phyloP scores from a whole-genome alignment of 2,329 filamentous ascomycete genomes.

The Claviceps citrina region DNA sequence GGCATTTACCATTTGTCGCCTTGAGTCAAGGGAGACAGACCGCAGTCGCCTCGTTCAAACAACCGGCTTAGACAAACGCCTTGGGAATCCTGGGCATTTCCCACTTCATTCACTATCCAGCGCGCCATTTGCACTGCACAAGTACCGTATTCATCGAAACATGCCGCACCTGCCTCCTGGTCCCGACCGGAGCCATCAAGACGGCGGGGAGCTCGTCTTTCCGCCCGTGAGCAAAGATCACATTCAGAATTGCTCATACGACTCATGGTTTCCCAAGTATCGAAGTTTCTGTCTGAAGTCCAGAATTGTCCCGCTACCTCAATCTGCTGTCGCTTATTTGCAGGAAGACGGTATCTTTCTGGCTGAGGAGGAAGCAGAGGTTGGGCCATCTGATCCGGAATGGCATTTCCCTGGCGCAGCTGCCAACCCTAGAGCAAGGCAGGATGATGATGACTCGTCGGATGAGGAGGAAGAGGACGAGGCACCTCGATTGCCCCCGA shows the following conservation, averaged over 20 bases:
- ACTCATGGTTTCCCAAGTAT: conserved; percentile 80
- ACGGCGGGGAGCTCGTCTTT: conserved; percentile 41
- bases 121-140: background rate
- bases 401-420: conserved; percentile 23
- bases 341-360: conserved; percentile 85
- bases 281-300: conserved; percentile 71
- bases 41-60: no score
- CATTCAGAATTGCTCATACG: conserved; percentile 87
- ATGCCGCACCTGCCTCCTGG: conserved; percentile 22
- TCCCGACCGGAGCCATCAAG: conserved; percentile 6
- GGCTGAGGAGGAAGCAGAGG: conserved; percentile 47
- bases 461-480: conserved; percentile 34
- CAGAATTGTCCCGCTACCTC: conserved; percentile 61
- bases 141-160: background rate
- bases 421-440: conserved; percentile 8
- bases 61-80: no score
- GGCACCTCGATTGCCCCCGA: conserved; percentile 27
- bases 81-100: no score
- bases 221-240: conserved; percentile 73
- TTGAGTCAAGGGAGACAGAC: conserved; percentile 1
- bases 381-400: conserved; percentile 42
- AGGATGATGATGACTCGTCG: conserved; percentile 29
- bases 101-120: no score
- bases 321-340: conserved; percentile 69
- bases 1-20: background rate